phyloP scores from a whole-genome alignment of 1,139 yeast species.

The Blastobotrys ciferrii region DNA sequence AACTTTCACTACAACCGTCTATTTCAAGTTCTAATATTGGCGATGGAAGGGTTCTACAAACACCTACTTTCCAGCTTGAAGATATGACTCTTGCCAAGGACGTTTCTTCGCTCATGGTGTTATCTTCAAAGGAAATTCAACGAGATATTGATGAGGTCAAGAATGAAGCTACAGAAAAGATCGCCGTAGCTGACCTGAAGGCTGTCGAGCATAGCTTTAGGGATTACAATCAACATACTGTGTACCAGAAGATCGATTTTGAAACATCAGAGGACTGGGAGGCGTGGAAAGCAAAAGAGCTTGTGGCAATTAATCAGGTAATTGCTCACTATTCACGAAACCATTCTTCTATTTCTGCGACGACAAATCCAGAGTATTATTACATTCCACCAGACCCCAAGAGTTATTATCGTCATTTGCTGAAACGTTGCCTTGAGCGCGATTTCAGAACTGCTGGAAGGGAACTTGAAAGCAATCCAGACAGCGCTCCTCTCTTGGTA shows the following conservation, averaged over 20 bases:
- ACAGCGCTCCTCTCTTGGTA: constrained; percentile 36
- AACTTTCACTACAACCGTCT: constrained; percentile 27
- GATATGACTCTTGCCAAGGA: constrained; percentile 32
- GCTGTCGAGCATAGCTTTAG: constrained; percentile 43
- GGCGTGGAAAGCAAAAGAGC: constrained; percentile 55
- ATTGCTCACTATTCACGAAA: constrained; percentile 23
- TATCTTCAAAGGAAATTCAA: constrained; percentile 30
- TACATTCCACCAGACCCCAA: constrained; percentile 35
- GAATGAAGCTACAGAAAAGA: constrained; percentile 45
- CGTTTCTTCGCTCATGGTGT: constrained; percentile 26
- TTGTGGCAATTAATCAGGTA: constrained; percentile 40
- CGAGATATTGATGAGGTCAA: constrained; percentile 33
- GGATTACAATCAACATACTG: constrained; percentile 44
- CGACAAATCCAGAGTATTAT: constrained; percentile 16
- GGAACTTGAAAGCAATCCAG: constrained; percentile 26
- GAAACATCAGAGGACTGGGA: constrained; percentile 41
- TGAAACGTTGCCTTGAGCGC: constrained; percentile 35
- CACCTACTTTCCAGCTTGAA: constrained; percentile 30
- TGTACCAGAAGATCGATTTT: constrained; percentile 44
- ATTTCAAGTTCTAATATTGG: constrained; percentile 4
- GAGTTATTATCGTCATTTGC: constrained; percentile 43
- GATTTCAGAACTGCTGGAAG: constrained; percentile 32
- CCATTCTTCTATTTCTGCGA: constrained; percentile 9
- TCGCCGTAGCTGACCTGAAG: constrained; percentile 47
- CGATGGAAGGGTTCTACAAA: constrained; percentile 9